Base-by-base conservation (phyloP, 768 basidiomycete genomes). In the Termitomyces sp. region DNA sequence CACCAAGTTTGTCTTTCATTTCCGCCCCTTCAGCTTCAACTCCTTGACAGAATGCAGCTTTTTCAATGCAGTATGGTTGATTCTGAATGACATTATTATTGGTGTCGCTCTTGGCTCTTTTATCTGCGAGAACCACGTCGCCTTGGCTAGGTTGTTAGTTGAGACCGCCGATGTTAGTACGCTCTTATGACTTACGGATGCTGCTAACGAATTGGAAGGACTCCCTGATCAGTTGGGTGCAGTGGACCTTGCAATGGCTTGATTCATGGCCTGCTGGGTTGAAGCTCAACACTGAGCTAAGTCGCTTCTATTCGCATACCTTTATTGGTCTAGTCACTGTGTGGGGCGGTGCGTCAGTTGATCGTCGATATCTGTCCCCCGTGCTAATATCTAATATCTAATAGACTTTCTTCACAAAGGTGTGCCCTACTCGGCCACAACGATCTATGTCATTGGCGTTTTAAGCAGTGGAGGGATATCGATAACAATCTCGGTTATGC, bases 221-320 rank as follows among this genome's bases (percentile, higher is more conserved):
- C 33, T 72, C 76, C 58, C 67, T 85, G 1, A 73, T 88, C 5
- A 67, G 75, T 3, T 71, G 74, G 49, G 68, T 88, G 9, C 79
- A 81, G 44, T 72, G 74, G 16, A 76, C 80, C 0, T 75, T 98
- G 2, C 64, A 77, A 1, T 98, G 94, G 95, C 78, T 99, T 13
- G 90, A 97, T 68, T 84, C 89, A 59, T 98, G 96, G 96, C 96
- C 96, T 0, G 94, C 87, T 1, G 96, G 97, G 1, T 74, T 99
- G 41, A 99, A 99, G 71, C 85, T 99, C 53, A 98, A 98, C 66
- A 92, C 92, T 0, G 92, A 98, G 64, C 80, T 99, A n/a, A 92
- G 92, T 63, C 76, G 78, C 26, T 89, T 97, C 68, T 89, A 92
- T 65, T 84, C 87, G n/a, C 79, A 85, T 57, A 78, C 81, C 0